These are phyloP conservation scores for Russula foetens DNA, from an alignment of 768 basidiomycete genomes.

Conservation along the genomic window DNA sequence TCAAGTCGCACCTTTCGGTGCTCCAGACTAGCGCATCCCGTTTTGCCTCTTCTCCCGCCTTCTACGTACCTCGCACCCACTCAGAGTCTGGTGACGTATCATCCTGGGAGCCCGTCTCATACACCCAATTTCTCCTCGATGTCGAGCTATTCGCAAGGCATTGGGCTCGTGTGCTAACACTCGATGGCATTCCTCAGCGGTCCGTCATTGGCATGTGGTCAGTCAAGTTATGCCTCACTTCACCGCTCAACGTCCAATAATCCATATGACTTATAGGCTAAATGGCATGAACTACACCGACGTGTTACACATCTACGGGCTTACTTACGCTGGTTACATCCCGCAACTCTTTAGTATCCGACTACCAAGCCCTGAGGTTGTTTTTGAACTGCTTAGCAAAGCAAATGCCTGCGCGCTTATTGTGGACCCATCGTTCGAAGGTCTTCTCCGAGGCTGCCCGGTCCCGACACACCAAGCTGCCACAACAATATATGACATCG, in stretches of 20 bases:
- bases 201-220: slow-evolving; percentile 72
- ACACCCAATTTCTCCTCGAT: slow-evolving; percentile 52
- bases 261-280: slow-evolving; percentile 40
- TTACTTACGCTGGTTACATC: slow-evolving; percentile 68
- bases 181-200: slow-evolving; percentile 38
- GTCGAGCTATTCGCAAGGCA: slow-evolving; percentile 58
- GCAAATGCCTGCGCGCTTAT: slow-evolving; percentile 58
- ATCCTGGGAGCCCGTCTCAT: slow-evolving; percentile 56
- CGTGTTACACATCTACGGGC: slow-evolving; percentile 63
- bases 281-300: slow-evolving; percentile 66
- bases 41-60: slow-evolving; percentile 45
- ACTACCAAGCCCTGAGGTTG: slow-evolving; percentile 63
- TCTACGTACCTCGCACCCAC: slow-evolving; percentile 48
- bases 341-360: slow-evolving; percentile 73
- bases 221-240: slow-evolving; percentile 21
- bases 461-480: slow-evolving; percentile 40
- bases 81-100: slow-evolving; percentile 35
- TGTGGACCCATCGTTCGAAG: slow-evolving; percentile 49
- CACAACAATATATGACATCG: slow-evolving; percentile 32
- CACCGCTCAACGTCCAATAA: not conserved
- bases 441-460: slow-evolving; percentile 36
- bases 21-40: slow-evolving; percentile 48
- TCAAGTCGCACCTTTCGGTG: slow-evolving; percentile 50
- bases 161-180: slow-evolving; percentile 46
- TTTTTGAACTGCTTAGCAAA: slow-evolving; percentile 59